Evolutionary conservation across 2,329 filamentous ascomycete genomes (phyloP).

Genomic region (Pseudogymnoascus sp.): DNA sequence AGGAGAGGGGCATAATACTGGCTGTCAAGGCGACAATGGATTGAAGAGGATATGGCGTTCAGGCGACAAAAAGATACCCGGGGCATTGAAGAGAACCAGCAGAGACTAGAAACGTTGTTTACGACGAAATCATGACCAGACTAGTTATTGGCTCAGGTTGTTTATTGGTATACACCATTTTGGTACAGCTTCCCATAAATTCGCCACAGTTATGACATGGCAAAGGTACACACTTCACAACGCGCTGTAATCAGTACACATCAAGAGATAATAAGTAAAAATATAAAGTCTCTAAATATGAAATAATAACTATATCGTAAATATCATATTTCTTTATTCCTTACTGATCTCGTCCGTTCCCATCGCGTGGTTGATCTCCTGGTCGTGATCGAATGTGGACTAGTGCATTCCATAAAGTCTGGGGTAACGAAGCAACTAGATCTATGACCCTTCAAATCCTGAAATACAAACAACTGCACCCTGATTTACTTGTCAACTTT

Average conservation of each 20-base stretch:
- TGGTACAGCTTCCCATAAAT: constrained; percentile 1
- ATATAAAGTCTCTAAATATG: background rate
- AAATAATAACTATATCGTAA: background rate
- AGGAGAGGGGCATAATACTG: background rate
- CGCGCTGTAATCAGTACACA: background rate
- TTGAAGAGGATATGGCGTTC: background rate
- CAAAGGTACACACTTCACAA: background rate
- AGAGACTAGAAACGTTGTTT: background rate
- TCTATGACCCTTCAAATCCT: constrained; percentile 7
- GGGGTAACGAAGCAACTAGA: constrained; percentile 7
- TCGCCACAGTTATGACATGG: constrained; percentile 4
- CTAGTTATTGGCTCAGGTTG: background rate
- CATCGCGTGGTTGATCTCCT: background rate
- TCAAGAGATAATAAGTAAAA: background rate
- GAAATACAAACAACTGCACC: constrained; percentile 6
- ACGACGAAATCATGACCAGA: background rate
- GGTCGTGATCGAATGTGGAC: background rate
- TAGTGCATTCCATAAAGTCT: constrained; percentile 7
- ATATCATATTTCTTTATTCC: background rate
- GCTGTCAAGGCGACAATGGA: background rate
- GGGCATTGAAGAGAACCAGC: background rate
- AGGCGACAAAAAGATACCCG: background rate
- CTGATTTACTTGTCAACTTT: constrained; percentile 2
- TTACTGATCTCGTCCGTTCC: background rate
- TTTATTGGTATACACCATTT: background rate